phyloP scores from a whole-genome alignment of 345 rosid species.

The Citrus maxima region DNA sequence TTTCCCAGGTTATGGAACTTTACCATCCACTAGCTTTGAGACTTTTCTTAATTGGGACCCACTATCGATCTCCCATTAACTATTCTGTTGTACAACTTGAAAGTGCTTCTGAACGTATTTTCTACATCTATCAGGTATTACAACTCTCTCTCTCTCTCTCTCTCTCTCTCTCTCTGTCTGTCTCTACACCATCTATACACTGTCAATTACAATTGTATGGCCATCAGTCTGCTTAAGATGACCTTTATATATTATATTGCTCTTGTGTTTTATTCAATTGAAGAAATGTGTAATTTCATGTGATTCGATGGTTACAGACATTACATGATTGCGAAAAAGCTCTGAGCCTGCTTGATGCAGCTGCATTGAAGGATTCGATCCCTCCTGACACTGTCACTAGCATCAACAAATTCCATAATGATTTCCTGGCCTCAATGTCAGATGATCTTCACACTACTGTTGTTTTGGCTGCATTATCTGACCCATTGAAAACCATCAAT shows the following conservation, averaged over 20 bases:
- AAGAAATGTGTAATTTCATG: conserved; percentile 8
- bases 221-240: not conserved
- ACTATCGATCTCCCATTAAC: conserved; percentile 92
- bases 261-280: not conserved
- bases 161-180: not conserved
- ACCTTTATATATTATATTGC: not conserved
- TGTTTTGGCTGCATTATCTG: conserved; percentile 82
- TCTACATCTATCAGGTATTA: conserved; percentile 85
- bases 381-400: conserved; percentile 43
- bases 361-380: conserved; percentile 31
- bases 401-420: conserved; percentile 49
- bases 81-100: conserved; percentile 80
- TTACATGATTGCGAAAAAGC: conserved; percentile 60
- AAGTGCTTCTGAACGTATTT: conserved; percentile 91
- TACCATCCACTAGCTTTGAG: conserved; percentile 89
- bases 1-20: conserved; percentile 64
- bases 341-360: conserved; percentile 43
- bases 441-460: conserved; percentile 91
- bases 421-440: conserved; percentile 69
- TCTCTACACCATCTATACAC: not conserved
- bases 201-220: not conserved
- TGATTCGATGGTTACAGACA: conserved; percentile 56
- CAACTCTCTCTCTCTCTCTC: not conserved
- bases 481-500: conserved; percentile 75
- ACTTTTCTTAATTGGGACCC: conserved; percentile 84